Conservation (phyloP, 225 moss, liverwort and hornwort species). For the Sphagnum tenellum region DNA sequence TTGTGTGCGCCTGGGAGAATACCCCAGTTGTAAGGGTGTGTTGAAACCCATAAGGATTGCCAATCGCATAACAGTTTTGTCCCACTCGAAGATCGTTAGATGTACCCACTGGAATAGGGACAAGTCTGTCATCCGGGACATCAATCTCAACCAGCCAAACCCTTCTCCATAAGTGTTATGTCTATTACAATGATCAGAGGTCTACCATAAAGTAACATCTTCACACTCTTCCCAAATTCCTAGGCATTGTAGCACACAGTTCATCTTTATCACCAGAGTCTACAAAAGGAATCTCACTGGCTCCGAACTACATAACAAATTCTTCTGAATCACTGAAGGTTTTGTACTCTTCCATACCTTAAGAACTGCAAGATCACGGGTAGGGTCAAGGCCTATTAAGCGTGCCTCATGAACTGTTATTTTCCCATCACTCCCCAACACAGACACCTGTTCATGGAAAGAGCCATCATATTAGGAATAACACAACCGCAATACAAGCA, state of each 20-base stretch:
- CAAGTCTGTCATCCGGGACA: slow-evolving; percentile 26
- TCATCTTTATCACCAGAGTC: no score
- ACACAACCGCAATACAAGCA: no score
- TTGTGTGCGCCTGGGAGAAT: not conserved
- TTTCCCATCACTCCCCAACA: slow-evolving; percentile 41
- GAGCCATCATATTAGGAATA: not conserved
- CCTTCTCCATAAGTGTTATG: slow-evolving; percentile 8
- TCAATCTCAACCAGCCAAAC: slow-evolving; percentile 28
- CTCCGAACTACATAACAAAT: no score
- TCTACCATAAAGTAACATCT: no score
- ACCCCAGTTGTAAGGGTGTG: slow-evolving; percentile 68
- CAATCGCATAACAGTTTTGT: slow-evolving; percentile 58
- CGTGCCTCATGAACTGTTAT: slow-evolving; percentile 36
- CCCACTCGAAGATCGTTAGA: slow-evolving; percentile 60
- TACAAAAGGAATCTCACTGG: no score
- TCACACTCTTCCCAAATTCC: no score
- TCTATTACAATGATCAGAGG: no score
- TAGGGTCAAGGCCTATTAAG: slow-evolving; percentile 45
- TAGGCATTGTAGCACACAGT: no score
- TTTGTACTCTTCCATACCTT: slow-evolving; percentile 16
- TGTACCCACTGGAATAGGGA: slow-evolving; percentile 43
- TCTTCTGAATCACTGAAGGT: no score
- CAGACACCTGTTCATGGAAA: slow-evolving; percentile 31
- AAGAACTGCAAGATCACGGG: slow-evolving; percentile 60
- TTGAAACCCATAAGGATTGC: slow-evolving; percentile 61